These are phyloP conservation scores for Lachancea sp. DNA, from an alignment of 805 yeast genomes.

Conservation along the genomic window DNA sequence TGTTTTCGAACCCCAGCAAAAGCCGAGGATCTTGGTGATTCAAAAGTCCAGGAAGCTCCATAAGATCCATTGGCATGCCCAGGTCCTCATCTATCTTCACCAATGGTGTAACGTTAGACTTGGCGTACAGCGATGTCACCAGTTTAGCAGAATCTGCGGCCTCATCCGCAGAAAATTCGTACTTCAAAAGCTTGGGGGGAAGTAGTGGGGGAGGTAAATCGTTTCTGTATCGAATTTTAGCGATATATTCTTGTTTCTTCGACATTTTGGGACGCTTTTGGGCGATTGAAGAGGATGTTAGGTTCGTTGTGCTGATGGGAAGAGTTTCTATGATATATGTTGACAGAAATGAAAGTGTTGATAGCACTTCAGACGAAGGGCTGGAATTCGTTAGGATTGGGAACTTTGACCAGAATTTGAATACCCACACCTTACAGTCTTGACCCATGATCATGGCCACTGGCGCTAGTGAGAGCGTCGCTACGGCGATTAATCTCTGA, in stretches of 20 bases:
- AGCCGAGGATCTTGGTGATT: conserved; percentile 50
- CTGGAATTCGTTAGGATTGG: background rate
- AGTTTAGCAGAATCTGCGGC: conserved; percentile 47
- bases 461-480: too few species aligned
- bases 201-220: conserved; percentile 89
- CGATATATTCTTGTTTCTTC: conserved; percentile 66
- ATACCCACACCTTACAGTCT: too few species aligned
- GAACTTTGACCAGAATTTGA: background rate
- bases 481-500: too few species aligned
- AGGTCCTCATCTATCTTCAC: conserved; percentile 53
- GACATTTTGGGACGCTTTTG: conserved; percentile 30
- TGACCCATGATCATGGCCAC: too few species aligned
- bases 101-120: conserved; percentile 60
- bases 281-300: background rate
- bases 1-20: conserved; percentile 35
- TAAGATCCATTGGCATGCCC: conserved; percentile 74
- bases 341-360: background rate
- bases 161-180: conserved; percentile 37
- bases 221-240: conserved; percentile 76
- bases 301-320: background rate
- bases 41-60: conserved; percentile 59
- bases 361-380: conserved; percentile 1
- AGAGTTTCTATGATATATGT: background rate
- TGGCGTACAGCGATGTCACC: conserved; percentile 65
- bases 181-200: conserved; percentile 75